Evolutionary conservation across 768 basidiomycete genomes (phyloP).

Genomic region (Boletus edulis): DNA sequence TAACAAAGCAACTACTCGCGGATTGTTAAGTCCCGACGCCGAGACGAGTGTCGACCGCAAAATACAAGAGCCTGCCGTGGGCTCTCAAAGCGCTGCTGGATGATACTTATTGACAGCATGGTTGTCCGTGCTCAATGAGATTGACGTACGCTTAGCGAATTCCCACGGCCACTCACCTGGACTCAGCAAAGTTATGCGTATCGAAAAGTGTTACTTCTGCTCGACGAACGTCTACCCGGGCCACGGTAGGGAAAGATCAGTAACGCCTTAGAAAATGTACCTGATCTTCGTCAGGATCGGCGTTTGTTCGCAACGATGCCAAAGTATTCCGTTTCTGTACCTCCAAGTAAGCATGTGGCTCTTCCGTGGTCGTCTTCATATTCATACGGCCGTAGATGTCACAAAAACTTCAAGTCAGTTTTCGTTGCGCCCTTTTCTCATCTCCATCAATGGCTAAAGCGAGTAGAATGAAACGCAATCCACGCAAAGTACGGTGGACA

Average conservation of each 20-base stretch:
- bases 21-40: no score
- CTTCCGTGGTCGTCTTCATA: not conserved
- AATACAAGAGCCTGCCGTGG: no score
- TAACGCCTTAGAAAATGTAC: not conserved
- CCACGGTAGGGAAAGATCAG: constrained; percentile 56
- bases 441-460: not conserved
- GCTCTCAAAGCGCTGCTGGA: no score
- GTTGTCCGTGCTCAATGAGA: no score
- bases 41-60: no score
- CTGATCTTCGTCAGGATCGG: constrained; percentile 54
- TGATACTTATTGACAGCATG: no score
- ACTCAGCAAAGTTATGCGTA: constrained; percentile 58
- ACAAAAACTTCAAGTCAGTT: constrained; percentile 97
- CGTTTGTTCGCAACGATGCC: constrained; percentile 96
- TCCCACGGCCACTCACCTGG: constrained; percentile 24
- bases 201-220: constrained; percentile 99
- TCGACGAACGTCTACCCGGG: constrained; percentile 96
- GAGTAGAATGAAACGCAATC: constrained; percentile 96
- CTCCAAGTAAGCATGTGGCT: constrained; percentile 68
- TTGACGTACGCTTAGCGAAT: not conserved
- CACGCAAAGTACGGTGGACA: constrained; percentile 98
- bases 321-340: constrained; percentile 98
- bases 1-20: no score
- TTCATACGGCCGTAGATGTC: constrained; percentile 58
- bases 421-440: not conserved